Evolutionary conservation across 2,329 filamentous ascomycete species (phyloP), one percentile per base, ranked within the genome.

Genomic region (Paracoccidioides lutzii): DNA sequence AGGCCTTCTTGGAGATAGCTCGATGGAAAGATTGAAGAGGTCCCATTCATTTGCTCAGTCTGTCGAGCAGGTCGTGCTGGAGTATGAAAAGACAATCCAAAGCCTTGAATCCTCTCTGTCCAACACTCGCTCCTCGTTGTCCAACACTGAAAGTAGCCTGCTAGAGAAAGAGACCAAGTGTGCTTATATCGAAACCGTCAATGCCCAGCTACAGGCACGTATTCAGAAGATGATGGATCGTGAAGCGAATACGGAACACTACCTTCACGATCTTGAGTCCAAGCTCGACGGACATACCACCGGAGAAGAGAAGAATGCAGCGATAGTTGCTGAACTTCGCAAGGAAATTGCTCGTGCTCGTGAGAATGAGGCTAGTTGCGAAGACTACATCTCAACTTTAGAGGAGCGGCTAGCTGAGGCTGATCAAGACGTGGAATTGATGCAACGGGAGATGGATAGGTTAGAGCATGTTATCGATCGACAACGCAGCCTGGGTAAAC

Each of bases 41-140:
- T 98, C 94, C 15, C 95, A 94, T 68, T 94, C 88, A 0, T 97
- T 98, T 67, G 90, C 91, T 1, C 87, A 95, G 67, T 91, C 91
- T 33, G 91, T 98, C 22, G 93, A 98, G 66, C 88, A 95, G 66
- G 89, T 98, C 28, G 89, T 98, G 3, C 76, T 97, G 51, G 93
- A 98, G 71, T 98, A 98, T 67, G 94, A 98, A 70, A 97, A 95
- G 78, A 98, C 94, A 0, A 98, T 98, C 52, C 90, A 97, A 69
- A 86, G 82, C 54, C 79, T 98, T 14, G 93, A 98, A 70, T 84
- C 90, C 52, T 96, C 90, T 1, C 80, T 98, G 12, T 90, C 90
- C 0, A 93, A 83, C 65, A 97, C 93, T 1, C 82, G 93, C 56
- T 79, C 87, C 38, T 89, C 88, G 0, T 77, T 98, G 33, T 86